Percentiles rank a stretch among this genome's conserved stretches.
These are phyloP conservation scores for Kazachstania sp. DNA, from an alignment of 1,139 yeast genomes.

Conservation along the genomic window DNA sequence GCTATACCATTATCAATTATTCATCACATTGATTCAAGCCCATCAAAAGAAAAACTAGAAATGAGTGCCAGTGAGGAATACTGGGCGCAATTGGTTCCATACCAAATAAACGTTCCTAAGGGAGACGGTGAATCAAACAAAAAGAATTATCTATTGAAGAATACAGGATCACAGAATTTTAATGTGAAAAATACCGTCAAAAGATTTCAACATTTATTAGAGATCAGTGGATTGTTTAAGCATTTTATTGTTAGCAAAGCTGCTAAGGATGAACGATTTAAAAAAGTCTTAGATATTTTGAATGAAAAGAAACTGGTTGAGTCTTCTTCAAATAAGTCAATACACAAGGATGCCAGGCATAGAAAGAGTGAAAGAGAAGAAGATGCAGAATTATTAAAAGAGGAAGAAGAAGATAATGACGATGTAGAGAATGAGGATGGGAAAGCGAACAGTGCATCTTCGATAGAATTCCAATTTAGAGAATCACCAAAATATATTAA, in stretches of 20 bases:
- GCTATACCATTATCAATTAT: background rate
- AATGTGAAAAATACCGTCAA: constrained; percentile 65
- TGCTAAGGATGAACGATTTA: constrained; percentile 61
- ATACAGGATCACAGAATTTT: constrained; percentile 34
- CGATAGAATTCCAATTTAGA: constrained; percentile 12
- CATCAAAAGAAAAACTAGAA: background rate
- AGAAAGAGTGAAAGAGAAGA: constrained; percentile 85
- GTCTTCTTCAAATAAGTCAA: constrained; percentile 12
- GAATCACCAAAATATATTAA: constrained; percentile 64
- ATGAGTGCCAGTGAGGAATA: constrained; percentile 13
- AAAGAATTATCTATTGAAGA: constrained; percentile 34
- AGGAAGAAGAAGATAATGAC: constrained; percentile 40
- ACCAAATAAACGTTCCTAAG: constrained; percentile 19
- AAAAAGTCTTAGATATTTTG: constrained; percentile 45
- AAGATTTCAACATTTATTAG: constrained; percentile 72
- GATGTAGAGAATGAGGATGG: constrained; percentile 72
- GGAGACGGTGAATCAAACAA: constrained; percentile 21
- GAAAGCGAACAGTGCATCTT: constrained; percentile 28
- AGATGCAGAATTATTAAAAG: constrained; percentile 71
- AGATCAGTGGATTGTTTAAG: constrained; percentile 75
- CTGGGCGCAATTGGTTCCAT: constrained; percentile 21
- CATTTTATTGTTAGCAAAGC: constrained; percentile 82
- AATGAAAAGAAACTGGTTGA: constrained; percentile 34
- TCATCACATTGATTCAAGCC: background rate
- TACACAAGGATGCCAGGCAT: constrained; percentile 28